Base-by-base conservation (phyloP, 148 eudicot genomes). In the Selenicereus undatus region DNA sequence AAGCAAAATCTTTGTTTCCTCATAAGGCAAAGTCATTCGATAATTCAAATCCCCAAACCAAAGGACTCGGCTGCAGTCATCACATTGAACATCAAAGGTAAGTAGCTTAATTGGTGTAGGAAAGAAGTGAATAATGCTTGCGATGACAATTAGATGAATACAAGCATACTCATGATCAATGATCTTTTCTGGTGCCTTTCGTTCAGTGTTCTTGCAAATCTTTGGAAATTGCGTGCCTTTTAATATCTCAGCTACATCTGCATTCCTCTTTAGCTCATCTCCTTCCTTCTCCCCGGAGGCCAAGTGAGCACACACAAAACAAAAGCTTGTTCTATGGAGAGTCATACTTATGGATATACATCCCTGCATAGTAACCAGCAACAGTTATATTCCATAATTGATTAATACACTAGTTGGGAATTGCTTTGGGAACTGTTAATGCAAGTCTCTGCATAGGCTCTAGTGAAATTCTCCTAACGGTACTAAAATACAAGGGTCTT, bases 201-300 rank as follows among this genome's bases (percentile, higher is more conserved):
- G 87, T 18, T 70, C 82, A 0, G 88, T 76, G 35, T 86, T 89
- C 80, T 93, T 91, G 91, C 97, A 93, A 56, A 93, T 80, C 64
- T 81, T 88, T 1, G 87, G 88, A 65, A 94, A 94, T 29, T 89
- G 93, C 12, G 88, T 90, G 81, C 89, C 88, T 78, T 94, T 94
- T 32, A 94, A 66, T 76, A 94, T 94, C 86, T 94, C 98, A 3
- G 91, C 86, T 29, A 93, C 97, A 27, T 94, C 98, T 7, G 93
- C 87, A 26, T 94, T 94, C 85, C 98, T 88, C 78, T 85, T 87
- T 35, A 91, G 81, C 81, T 94, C 97, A 74, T 94, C 95, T 48
- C 97, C 98, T 69, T 94, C 97, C 82, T 94, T 94, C 86, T 94
- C 91, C 52, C 98, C 97, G 0, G 98, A 93, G 35, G 98, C 97